Percentiles rank a stretch among this genome's conserved stretches.
These are phyloP conservation scores for Misopates orontium DNA, from an alignment of 257 asterid genomes.

Conservation along the genomic window DNA sequence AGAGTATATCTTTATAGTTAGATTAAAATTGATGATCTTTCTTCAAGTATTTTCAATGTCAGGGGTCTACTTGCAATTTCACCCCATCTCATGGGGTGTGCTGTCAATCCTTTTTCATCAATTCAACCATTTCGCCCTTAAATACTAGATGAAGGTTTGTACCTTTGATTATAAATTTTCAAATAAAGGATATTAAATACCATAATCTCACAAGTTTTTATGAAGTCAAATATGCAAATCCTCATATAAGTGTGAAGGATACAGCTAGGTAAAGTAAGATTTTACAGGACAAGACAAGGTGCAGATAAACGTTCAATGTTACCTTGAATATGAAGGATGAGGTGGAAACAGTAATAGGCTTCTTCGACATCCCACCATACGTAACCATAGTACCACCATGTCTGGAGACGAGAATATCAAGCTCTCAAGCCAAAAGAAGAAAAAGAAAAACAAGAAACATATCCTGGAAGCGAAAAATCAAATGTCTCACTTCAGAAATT, in stretches of 20 bases:
- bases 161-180: too few relatives aligned
- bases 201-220: too few relatives aligned
- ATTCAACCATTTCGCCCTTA: too few relatives aligned
- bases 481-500: constrained; percentile 68
- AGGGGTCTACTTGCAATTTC: too few relatives aligned
- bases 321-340: constrained; percentile 92
- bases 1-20: too few relatives aligned
- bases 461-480: constrained; percentile 11
- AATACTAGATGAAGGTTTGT: too few relatives aligned
- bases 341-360: constrained; percentile 80
- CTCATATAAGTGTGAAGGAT: not conserved
- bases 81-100: too few relatives aligned
- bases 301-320: constrained; percentile 4
- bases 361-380: constrained; percentile 98
- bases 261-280: not conserved
- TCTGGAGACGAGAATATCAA: constrained; percentile 43
- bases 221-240: not conserved
- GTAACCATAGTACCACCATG: constrained; percentile 97
- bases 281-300: constrained; percentile 8
- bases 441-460: not conserved
- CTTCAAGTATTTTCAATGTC: too few relatives aligned
- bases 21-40: too few relatives aligned
- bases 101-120: too few relatives aligned
- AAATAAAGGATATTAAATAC: too few relatives aligned
- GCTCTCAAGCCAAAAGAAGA: constrained; percentile 10